Percentiles rank a stretch among this genome's conserved stretches.
These are phyloP conservation scores for Kingdonia uniflora DNA, from an alignment of 164 flowering plant species.

Conservation along the genomic window DNA sequence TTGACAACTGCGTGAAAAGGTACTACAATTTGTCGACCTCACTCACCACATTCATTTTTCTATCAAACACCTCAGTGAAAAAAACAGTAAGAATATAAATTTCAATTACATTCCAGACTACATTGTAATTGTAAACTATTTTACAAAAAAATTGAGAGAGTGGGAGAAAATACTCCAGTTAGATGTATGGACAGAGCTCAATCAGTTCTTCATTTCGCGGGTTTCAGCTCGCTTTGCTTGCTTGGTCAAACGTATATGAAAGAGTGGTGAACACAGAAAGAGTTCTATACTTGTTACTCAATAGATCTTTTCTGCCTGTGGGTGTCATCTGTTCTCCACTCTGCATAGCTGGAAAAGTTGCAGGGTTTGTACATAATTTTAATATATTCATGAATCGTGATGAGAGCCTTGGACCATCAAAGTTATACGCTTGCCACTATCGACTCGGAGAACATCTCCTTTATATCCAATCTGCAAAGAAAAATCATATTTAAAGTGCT, in stretches of 20 bases:
- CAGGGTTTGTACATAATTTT: slow-evolving; percentile 18
- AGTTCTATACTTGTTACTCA: background rate
- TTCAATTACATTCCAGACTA: slow-evolving; percentile 21
- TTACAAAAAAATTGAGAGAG: slow-evolving; percentile 30
- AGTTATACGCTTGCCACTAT: slow-evolving; percentile 74
- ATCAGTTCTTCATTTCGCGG: background rate
- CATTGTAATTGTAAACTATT: slow-evolving; percentile 29
- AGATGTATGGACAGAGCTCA: slow-evolving; percentile 9
- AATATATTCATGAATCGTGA: slow-evolving; percentile 47
- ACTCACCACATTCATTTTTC: background rate
- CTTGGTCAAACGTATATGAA: slow-evolving; percentile 8
- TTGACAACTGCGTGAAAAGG: background rate
- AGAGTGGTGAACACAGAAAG: background rate
- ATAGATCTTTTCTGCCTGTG: slow-evolving; percentile 40
- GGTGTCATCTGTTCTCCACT: slow-evolving; percentile 28
- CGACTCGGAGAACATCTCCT: slow-evolving; percentile 64
- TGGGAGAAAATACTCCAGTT: slow-evolving; percentile 12
- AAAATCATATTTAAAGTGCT: slow-evolving; percentile 25
- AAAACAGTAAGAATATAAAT: background rate
- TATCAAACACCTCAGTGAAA: background rate
- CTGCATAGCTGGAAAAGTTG: slow-evolving; percentile 51
- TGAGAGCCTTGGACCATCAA: slow-evolving; percentile 79
- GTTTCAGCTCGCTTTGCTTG: slow-evolving; percentile 6
- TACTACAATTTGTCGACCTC: background rate
- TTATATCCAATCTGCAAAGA: slow-evolving; percentile 70